Percentiles rank a stretch among this genome's conserved stretches.
phyloP scores from a whole-genome alignment of 176 grass and related monocot species.

The Dactylis glomerata region DNA sequence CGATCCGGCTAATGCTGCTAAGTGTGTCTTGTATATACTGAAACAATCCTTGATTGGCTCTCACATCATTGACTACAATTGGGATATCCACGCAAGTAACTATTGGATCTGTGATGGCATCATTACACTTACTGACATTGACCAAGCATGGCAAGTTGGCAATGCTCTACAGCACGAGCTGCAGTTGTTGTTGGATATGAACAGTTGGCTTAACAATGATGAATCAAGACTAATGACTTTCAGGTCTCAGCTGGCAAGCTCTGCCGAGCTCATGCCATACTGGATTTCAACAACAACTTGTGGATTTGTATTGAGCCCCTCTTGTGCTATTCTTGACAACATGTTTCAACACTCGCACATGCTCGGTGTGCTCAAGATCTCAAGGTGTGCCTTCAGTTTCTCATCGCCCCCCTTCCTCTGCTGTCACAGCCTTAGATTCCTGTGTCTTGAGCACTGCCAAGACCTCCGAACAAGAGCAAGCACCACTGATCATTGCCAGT shows the following conservation, averaged over 20 bases:
- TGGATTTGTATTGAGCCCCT: background rate
- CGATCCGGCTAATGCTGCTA: background rate
- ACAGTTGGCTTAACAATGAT: background rate
- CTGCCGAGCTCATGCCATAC: background rate
- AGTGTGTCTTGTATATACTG: background rate
- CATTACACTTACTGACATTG: background rate
- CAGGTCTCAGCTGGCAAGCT: background rate
- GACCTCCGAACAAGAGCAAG: background rate
- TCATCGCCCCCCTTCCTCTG: background rate
- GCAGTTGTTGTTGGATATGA: background rate
- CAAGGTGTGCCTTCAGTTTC: background rate
- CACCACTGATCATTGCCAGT: background rate
- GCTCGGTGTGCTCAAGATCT: slow-evolving; percentile 1
- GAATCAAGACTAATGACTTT: background rate
- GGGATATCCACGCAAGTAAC: background rate
- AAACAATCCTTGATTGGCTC: background rate
- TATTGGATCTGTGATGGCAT: background rate
- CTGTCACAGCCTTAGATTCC: background rate
- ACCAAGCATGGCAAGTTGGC: background rate
- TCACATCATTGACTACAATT: background rate
- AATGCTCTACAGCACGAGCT: background rate
- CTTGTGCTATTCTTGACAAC: background rate
- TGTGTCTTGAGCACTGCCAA: background rate
- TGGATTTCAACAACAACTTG: background rate
- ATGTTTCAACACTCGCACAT: background rate